Evolutionary conservation across 208 protist genomes (phyloP).

Genomic region (Novymonas esmeraldas): DNA sequence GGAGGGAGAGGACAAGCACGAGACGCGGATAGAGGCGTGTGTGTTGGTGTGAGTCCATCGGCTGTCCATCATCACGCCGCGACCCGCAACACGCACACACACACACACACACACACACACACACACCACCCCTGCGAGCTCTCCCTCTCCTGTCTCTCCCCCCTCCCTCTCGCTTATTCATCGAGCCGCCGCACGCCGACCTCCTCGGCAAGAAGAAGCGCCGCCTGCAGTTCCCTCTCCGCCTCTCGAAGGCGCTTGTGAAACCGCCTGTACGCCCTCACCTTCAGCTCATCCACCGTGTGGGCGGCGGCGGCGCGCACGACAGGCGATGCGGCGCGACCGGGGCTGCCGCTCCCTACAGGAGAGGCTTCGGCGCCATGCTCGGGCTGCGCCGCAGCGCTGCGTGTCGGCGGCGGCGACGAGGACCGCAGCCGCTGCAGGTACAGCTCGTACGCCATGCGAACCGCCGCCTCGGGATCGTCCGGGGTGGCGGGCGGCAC

Average conservation of each 20-base stretch:
- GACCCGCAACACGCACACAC: background rate
- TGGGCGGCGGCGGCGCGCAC: background rate
- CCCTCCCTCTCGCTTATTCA: too few relatives aligned
- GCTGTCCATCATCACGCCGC: background rate
- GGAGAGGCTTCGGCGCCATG: background rate
- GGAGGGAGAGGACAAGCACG: too few relatives aligned
- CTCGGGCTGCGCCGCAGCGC: background rate
- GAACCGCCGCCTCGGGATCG: slow-evolving; percentile 25
- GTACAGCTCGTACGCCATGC: slow-evolving; percentile 39
- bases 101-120: background rate
- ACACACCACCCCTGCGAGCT: too few relatives aligned
- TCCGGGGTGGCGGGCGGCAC: background rate
- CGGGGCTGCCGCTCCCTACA: background rate
- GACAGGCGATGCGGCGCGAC: slow-evolving; percentile 1
- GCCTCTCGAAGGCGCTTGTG: slow-evolving; percentile 28
- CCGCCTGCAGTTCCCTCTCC: slow-evolving; percentile 23
- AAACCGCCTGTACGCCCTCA: slow-evolving; percentile 33
- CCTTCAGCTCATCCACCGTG: slow-evolving; percentile 14
- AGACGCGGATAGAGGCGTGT: background rate
- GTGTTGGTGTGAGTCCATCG: too few relatives aligned
- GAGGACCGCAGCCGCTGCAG: slow-evolving; percentile 3
- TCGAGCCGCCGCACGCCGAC: too few relatives aligned
- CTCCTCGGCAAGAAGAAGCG: slow-evolving; percentile 24
- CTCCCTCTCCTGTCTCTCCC: too few relatives aligned
- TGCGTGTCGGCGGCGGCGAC: background rate